A percentile compares a stretch with the other conserved stretches of the same genome.
These are phyloP conservation scores for Rubus idaeus DNA, from an alignment of 306 rosid species.

Conservation along the genomic window DNA sequence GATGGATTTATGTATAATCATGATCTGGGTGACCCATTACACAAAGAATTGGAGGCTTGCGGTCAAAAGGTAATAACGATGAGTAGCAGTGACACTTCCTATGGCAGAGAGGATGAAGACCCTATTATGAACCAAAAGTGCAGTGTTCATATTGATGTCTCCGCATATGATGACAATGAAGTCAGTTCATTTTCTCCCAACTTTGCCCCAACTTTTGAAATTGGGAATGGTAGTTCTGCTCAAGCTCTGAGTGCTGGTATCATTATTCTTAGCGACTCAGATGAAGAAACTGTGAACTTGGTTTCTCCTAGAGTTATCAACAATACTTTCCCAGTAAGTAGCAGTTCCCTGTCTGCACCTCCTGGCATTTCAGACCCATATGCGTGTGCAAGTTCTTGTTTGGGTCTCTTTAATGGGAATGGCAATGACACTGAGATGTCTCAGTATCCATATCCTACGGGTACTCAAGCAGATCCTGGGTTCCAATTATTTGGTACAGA, in stretches of 20 bases:
- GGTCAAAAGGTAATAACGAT: slow-evolving; percentile 20
- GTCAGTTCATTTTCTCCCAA: slow-evolving; percentile 12
- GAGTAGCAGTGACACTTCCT: slow-evolving; percentile 24
- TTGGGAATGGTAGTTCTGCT: slow-evolving; percentile 11
- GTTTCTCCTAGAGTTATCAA: slow-evolving; percentile 8
- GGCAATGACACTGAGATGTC: slow-evolving; percentile 13
- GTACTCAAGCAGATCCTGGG: slow-evolving; percentile 10
- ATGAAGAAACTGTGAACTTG: slow-evolving; percentile 21
- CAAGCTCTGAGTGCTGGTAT: slow-evolving; percentile 3
- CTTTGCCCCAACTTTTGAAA: neutral
- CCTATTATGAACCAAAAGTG: neutral
- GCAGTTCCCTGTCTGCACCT: slow-evolving; percentile 6
- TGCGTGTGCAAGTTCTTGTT: slow-evolving; percentile 2
- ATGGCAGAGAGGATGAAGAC: slow-evolving; percentile 12
- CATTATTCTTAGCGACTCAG: slow-evolving; percentile 24
- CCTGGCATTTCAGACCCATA: slow-evolving; percentile 17
- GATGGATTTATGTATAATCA: neutral
- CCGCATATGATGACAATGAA: slow-evolving; percentile 2
- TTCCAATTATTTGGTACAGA: slow-evolving; percentile 23
- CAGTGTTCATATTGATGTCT: slow-evolving; percentile 14
- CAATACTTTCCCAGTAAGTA: slow-evolving; percentile 11
- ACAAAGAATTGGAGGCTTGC: slow-evolving; percentile 2
- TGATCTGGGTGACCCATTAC: neutral
- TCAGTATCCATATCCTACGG: slow-evolving; percentile 3
- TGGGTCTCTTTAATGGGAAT: slow-evolving; percentile 15